These are phyloP conservation scores for Rusavskia elegans DNA, from an alignment of 495 filamentous ascomycete genomes.

Conservation along the genomic window DNA sequence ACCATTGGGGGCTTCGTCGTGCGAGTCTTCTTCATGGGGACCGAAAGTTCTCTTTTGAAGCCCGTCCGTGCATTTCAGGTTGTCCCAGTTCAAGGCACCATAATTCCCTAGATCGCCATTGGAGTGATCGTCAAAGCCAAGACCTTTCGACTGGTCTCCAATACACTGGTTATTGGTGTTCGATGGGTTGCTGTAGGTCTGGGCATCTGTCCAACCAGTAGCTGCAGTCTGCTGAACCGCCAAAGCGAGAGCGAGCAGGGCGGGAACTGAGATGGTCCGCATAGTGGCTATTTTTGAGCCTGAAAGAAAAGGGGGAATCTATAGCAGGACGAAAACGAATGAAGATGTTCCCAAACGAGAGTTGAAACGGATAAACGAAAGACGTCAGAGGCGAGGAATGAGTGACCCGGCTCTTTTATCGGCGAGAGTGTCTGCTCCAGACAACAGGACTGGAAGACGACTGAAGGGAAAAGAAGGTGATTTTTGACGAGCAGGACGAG, in stretches of 20 bases:
- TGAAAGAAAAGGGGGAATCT: not conserved
- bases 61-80: constrained; percentile 46
- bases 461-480: not conserved
- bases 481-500: not conserved
- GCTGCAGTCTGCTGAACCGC: constrained; percentile 35
- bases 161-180: constrained; percentile 65
- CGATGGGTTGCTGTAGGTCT: constrained; percentile 47
- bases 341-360: not conserved
- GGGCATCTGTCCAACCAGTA: constrained; percentile 39
- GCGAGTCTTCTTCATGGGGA: not conserved
- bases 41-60: constrained; percentile 24
- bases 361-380: not conserved
- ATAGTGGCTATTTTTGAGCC: not conserved
- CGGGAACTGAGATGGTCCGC: not conserved
- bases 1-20: constrained; percentile 16
- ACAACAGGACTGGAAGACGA: not conserved
- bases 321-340: not conserved
- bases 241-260: constrained; percentile 2
- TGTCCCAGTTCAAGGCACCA: constrained; percentile 54
- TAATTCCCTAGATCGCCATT: constrained; percentile 51
- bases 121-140: constrained; percentile 50
- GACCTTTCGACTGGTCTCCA: constrained; percentile 45
- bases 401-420: constrained; percentile 1
- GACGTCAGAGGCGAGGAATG: constrained; percentile 1
- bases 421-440: not conserved